Percentiles rank a stretch among this genome's conserved stretches.
These are phyloP conservation scores for Taiwanofungus camphoratus DNA, from an alignment of 1,284 basidiomycete genomes.

Conservation along the genomic window DNA sequence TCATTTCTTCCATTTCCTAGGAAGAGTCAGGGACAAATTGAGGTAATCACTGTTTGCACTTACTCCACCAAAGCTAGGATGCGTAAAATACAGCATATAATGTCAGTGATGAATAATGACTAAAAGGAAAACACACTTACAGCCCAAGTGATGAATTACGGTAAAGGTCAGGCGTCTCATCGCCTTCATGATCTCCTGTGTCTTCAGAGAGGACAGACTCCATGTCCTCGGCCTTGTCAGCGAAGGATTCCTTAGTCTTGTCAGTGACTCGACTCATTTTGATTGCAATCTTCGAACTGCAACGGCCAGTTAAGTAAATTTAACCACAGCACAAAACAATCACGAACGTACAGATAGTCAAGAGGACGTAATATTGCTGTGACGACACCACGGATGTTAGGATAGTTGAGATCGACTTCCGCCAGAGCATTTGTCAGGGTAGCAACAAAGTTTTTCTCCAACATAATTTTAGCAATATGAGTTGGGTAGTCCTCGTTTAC, in stretches of 20 bases:
- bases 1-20: constrained; percentile 83
- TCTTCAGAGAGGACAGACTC: constrained; percentile 58
- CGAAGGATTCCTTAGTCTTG: constrained; percentile 57
- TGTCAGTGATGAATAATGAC: constrained; percentile 1
- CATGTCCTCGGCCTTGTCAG: constrained; percentile 48
- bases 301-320: not conserved
- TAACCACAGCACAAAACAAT: not conserved
- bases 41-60: constrained; percentile 28
- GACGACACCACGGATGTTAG: constrained; percentile 82
- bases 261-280: constrained; percentile 87
- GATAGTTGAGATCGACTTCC: constrained; percentile 95
- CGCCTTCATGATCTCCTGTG: constrained; percentile 41
- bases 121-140: constrained; percentile 40
- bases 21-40: constrained; percentile 3
- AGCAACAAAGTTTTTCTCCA: constrained; percentile 95
- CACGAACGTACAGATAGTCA: constrained; percentile 72
- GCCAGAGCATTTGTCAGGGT: constrained; percentile 85
- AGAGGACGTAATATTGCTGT: constrained; percentile 85
- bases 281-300: constrained; percentile 90
- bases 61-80: constrained; percentile 70
- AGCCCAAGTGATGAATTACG: constrained; percentile 96
- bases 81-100: not conserved
- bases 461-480: constrained; percentile 95
- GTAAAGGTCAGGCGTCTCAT: constrained; percentile 92
- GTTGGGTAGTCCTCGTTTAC: constrained; percentile 78